phyloP scores from a whole-genome alignment of 306 rosid genomes.

The Cicer pinnatifidum region DNA sequence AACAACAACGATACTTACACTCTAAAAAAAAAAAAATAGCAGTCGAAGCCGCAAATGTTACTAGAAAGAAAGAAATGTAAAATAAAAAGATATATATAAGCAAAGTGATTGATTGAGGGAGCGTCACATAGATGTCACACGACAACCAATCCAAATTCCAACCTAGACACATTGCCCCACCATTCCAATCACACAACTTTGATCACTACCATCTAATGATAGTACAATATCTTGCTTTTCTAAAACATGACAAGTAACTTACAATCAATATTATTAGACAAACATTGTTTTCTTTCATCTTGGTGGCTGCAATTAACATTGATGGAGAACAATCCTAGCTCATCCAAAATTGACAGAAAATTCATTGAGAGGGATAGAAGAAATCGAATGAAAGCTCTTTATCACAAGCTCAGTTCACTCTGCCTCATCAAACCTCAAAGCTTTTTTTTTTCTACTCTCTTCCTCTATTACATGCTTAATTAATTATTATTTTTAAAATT shows the following conservation, averaged over 20 bases:
- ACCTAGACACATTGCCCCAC: constrained; percentile 36
- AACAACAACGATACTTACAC: too few species aligned
- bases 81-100: too few species aligned
- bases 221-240: constrained; percentile 38
- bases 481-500: too few species aligned
- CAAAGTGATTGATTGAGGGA: too few species aligned
- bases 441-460: constrained; percentile 26
- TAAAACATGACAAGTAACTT: constrained; percentile 27
- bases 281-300: background rate
- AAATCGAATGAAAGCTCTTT: constrained; percentile 72
- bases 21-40: too few species aligned
- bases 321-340: constrained; percentile 64
- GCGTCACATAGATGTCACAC: too few species aligned
- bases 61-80: too few species aligned
- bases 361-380: constrained; percentile 66
- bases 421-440: constrained; percentile 61
- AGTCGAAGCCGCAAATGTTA: too few species aligned
- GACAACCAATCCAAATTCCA: too few species aligned
- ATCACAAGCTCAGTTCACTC: constrained; percentile 60
- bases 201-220: constrained; percentile 38
- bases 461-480: background rate
- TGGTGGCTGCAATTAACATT: background rate
- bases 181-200: constrained; percentile 36
- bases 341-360: constrained; percentile 70
- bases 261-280: constrained; percentile 13